These are phyloP conservation scores for Dendrothele bispora DNA, from an alignment of 768 basidiomycete species.

Conservation along the genomic window DNA sequence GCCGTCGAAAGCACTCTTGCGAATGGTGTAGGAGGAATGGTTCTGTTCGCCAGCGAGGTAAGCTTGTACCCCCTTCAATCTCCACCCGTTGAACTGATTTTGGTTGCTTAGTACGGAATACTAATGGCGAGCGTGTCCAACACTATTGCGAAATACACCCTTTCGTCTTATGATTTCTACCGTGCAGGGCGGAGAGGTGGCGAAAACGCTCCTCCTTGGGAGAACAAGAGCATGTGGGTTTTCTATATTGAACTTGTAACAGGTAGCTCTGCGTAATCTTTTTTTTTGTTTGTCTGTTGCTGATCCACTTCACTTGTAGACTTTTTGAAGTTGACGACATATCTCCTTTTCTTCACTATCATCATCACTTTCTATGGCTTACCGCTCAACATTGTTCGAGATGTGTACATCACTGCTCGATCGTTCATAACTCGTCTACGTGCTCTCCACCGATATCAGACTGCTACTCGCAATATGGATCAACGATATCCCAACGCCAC, in stretches of 20 bases:
- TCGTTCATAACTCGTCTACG: constrained; percentile 88
- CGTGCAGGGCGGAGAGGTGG: constrained; percentile 77
- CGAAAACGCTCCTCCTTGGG: constrained; percentile 90
- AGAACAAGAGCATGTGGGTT: constrained; percentile 95
- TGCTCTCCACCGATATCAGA: constrained; percentile 89
- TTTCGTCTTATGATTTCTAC: constrained; percentile 80
- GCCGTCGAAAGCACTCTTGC: constrained; percentile 79
- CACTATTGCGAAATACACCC: constrained; percentile 76
- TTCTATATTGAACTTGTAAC: constrained; percentile 94
- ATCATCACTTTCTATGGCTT: constrained; percentile 94
- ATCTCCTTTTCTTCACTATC: constrained; percentile 90
- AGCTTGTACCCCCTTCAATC: constrained; percentile 24
- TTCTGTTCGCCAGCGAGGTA: constrained; percentile 94
- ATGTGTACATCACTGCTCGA: constrained; percentile 93
- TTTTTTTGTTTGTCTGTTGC: constrained; percentile 7
- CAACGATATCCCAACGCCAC: constrained; percentile 92
- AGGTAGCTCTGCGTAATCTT: constrained; percentile 64
- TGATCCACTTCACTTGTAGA: constrained; percentile 46
- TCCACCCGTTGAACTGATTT: background rate
- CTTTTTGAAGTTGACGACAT: constrained; percentile 90
- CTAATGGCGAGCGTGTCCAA: constrained; percentile 80
- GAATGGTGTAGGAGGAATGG: constrained; percentile 85
- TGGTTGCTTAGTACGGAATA: constrained; percentile 72
- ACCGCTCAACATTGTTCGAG: constrained; percentile 94
- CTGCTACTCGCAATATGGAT: constrained; percentile 96